phyloP scores from a whole-genome alignment of 2,329 filamentous ascomycete species.

The Penicillium occitanis region DNA sequence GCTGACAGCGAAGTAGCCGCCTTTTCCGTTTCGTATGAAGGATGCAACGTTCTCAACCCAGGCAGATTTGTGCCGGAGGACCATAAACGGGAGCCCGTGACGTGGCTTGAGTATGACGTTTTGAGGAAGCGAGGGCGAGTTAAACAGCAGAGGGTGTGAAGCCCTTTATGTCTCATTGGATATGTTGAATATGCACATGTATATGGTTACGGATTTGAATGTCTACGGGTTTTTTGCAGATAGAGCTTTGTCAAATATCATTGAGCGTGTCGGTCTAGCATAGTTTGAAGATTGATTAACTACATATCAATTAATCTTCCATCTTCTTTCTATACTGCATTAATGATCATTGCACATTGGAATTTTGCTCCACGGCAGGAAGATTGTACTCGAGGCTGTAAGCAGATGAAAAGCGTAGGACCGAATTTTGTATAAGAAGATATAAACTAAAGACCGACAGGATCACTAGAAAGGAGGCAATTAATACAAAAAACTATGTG shows the following conservation, averaged over 20 bases:
- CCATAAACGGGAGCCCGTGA: constrained; percentile 65
- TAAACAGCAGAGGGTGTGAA: constrained; percentile 53
- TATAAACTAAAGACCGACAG: neutral
- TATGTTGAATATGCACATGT: neutral
- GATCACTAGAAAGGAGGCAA: neutral
- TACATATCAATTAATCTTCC: neutral
- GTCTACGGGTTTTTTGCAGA: neutral
- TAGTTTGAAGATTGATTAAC: neutral
- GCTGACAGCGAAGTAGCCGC: constrained; percentile 78
- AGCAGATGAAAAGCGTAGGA: neutral
- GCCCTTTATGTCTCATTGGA: no score
- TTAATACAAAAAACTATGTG: neutral
- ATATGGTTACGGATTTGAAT: neutral
- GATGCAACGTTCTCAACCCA: constrained; percentile 94
- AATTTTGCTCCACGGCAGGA: neutral
- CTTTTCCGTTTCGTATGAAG: constrained; percentile 89
- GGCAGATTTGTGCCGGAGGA: constrained; percentile 67
- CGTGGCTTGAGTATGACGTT: constrained; percentile 87
- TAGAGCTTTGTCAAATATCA: neutral
- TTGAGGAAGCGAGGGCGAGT: constrained; percentile 60
- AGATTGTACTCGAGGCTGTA: no score
- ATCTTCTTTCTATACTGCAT: neutral
- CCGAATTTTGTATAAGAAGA: constrained; percentile 4
- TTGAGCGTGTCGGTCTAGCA: neutral
- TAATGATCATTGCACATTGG: neutral